Evolutionary conservation across 2,329 filamentous ascomycete genomes (phyloP), one percentile per base, ranked within the genome.

Genomic region (Hypoxylon sp.): DNA sequence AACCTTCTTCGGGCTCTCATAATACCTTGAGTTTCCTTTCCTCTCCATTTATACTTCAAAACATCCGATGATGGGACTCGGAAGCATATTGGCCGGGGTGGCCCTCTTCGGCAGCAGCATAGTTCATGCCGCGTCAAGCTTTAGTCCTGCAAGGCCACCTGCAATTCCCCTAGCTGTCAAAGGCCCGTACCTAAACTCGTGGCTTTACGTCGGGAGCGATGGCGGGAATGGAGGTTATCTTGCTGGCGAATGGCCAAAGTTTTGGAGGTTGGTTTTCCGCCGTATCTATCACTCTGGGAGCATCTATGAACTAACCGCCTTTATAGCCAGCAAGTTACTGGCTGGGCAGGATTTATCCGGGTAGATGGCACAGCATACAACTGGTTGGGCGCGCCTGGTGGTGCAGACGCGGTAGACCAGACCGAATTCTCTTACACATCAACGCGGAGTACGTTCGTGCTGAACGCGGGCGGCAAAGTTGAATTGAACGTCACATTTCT

Each of bases 151-250:
- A 25, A 78, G 84, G 5, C 86, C 87, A 30, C 87, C 87, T 11
- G 79, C 87, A 1, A 76, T 89, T 19, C 89, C 89, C 8, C 71
- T 93, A 23, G 88, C 88, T 31, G 89, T 92, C 32, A 84, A 83
- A 55, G 87, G 84, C 7, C 89, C 89, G 0, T 93, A 92, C 61
- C 71, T 92, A 11, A 90, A 82, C 65, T 81, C 84, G 9, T 90
- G 87, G 86, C 75, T 87, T 30, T 72, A 80, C 49, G 84, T 79
- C 7, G 85, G 84, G 1, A 80, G 74, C 19, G 77, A 84, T 66
- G 82, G 79, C 15, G 80, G 81, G 7, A 82, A 86, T 63, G 84
- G 84, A 23, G 86, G 86, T 1, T 81, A 87, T 51, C 76, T 91
- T 20, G 80, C 87, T 0, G 87, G 87, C 2, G 71, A 83, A 64